Conservation (phyloP, 257 asterid species). For the Ballota nigra region DNA sequence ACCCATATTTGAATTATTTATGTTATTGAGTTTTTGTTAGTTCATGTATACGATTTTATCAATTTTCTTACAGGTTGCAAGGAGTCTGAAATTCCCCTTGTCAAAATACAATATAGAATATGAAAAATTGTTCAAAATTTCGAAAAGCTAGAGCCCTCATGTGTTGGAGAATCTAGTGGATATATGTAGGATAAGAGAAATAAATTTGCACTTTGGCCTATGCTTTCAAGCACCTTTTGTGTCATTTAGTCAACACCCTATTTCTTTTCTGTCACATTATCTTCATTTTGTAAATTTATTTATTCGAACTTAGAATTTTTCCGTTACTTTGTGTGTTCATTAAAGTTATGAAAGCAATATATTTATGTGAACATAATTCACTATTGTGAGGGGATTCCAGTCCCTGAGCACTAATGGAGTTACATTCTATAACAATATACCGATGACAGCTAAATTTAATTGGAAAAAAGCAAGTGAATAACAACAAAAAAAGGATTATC, state of each 20-base stretch:
- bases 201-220: too few relatives aligned
- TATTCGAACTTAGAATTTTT: neutral
- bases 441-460: too few relatives aligned
- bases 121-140: conserved; percentile 22
- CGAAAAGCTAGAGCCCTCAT: conserved; percentile 8
- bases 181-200: too few relatives aligned
- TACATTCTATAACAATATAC: too few relatives aligned
- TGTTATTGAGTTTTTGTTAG: conserved; percentile 4
- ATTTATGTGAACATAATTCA: too few relatives aligned
- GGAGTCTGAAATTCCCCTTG: conserved; percentile 83
- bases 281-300: neutral
- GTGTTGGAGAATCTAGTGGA: neutral
- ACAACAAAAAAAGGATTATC: too few relatives aligned
- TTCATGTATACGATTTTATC: conserved; percentile 18
- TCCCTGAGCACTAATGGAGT: too few relatives aligned
- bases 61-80: conserved; percentile 66
- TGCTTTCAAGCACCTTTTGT: too few relatives aligned
- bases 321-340: neutral
- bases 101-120: conserved; percentile 75
- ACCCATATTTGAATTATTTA: neutral
- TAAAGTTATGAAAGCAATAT: conserved; percentile 1
- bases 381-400: too few relatives aligned
- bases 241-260: neutral
- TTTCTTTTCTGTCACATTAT: neutral
- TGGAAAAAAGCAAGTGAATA: too few relatives aligned